Base-by-base conservation (phyloP, 129 eudicot genomes). In the Cynara cardunculus region DNA sequence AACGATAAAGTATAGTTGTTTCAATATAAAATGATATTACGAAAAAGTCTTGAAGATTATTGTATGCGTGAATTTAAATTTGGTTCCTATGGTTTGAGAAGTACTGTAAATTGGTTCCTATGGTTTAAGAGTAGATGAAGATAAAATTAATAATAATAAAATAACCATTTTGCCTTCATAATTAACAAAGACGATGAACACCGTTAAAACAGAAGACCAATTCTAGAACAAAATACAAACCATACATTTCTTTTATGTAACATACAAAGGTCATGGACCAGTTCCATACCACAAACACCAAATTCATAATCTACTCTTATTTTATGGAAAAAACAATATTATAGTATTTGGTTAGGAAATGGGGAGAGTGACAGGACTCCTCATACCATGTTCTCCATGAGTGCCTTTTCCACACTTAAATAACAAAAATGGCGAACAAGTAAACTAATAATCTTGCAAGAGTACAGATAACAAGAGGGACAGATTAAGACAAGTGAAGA, bases 401-500 rank as follows among this genome's bases (percentile, higher is more conserved):
- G 81, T 82, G 16, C 44, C 75, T 75, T 66, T 68, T 67, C 70
- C 25, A 44, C 80, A 71, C 73, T 34, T 19, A 59, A 34, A 49
- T 7, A 49, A 66, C 61, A 53, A 74, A 25, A 80, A 61, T 76
- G 72, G 72, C 71, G 59, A 62, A 72, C 26, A 59, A 75, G 18
- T 76, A 11, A 22, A 35, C 4, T 59, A 53, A 70, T n/a, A 9
- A 34, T 32, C 24, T 30, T 68, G 73, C 27, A 31, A 74, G 10
- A n/a, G 8, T 34, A 76, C 61, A 41, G 53, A 41, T 19, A 53
- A 82, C 56, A 71, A 83, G 64, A 61, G 78, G 31, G 86, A 83
- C 86, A 83, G 86, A 77, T 30, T 71, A 77, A 41, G 86, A 83
- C 86, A 83, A 83, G 70, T 83, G 74, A 83, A 71, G 82, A 83